Evolutionary conservation across 345 rosid genomes (phyloP).

Genomic region (Linum trigynum): DNA sequence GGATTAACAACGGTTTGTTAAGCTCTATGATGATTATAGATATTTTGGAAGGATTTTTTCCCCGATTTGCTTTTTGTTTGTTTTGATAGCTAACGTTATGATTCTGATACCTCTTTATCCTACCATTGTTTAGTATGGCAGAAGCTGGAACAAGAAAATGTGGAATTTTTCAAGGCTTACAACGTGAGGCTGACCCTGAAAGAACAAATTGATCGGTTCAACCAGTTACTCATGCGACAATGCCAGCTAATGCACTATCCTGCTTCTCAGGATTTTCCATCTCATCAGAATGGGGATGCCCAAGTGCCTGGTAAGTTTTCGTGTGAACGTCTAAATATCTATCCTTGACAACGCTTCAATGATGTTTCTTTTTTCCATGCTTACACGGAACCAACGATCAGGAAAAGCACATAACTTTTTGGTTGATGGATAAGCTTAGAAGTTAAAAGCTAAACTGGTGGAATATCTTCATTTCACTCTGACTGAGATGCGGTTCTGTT

Average conservation of each 20-base stretch:
- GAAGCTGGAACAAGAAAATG: neutral
- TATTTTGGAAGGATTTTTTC: too few species aligned
- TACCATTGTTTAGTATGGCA: neutral
- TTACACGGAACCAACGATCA: neutral
- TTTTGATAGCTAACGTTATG: neutral
- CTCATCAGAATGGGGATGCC: neutral
- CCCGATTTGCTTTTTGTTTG: neutral
- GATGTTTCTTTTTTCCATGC: neutral
- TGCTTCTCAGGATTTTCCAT: neutral
- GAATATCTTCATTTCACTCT: neutral
- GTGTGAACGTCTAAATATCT: too few species aligned
- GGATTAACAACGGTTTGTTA: neutral
- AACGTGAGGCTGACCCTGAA: neutral
- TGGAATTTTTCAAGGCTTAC: neutral
- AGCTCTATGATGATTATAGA: neutral
- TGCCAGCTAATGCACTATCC: neutral
- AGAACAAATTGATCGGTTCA: neutral
- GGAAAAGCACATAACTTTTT: neutral
- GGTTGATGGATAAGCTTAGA: too few species aligned
- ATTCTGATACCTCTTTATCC: neutral
- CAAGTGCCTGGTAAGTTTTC: neutral
- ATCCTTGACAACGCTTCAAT: neutral
- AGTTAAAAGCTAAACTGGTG: neutral
- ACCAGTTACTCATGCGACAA: neutral
- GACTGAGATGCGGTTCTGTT: neutral